phyloP scores from a whole-genome alignment of 129 eudicot species.

The Centrapalus pauciflorus region DNA sequence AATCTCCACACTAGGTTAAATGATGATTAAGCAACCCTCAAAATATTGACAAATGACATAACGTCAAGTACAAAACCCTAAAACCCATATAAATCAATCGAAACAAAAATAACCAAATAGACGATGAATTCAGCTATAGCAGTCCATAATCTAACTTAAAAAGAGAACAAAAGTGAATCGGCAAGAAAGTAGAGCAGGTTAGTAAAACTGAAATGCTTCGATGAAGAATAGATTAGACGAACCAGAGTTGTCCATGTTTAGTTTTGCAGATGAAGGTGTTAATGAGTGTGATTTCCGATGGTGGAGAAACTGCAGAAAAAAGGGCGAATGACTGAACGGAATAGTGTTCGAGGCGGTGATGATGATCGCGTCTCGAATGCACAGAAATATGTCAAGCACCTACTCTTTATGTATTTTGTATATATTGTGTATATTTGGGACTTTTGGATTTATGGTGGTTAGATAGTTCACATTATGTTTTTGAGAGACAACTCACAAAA shows the following conservation, averaged over 20 bases:
- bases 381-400: conserved; percentile 4
- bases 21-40: background rate
- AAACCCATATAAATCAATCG: conserved; percentile 1
- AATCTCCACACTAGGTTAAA: background rate
- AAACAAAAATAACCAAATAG: background rate
- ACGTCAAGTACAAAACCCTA: conserved; percentile 29
- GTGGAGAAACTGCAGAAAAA: background rate
- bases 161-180: background rate
- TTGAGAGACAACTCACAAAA: too few relatives aligned
- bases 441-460: too few relatives aligned
- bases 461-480: too few relatives aligned
- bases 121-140: conserved; percentile 4
- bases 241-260: conserved; percentile 38
- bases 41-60: background rate
- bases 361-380: conserved; percentile 17
- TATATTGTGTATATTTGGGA: too few relatives aligned
- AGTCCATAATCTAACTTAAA: background rate
- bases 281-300: background rate
- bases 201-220: conserved; percentile 2
- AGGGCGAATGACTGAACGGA: background rate
- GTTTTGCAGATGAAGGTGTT: conserved; percentile 11
- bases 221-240: conserved; percentile 1
- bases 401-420: background rate
- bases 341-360: conserved; percentile 12
- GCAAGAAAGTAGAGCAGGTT: background rate